Evolutionary conservation across 2,329 filamentous ascomycete species (phyloP), one percentile per base, ranked within the genome.

Genomic region (Trichoderma lentiforme): DNA sequence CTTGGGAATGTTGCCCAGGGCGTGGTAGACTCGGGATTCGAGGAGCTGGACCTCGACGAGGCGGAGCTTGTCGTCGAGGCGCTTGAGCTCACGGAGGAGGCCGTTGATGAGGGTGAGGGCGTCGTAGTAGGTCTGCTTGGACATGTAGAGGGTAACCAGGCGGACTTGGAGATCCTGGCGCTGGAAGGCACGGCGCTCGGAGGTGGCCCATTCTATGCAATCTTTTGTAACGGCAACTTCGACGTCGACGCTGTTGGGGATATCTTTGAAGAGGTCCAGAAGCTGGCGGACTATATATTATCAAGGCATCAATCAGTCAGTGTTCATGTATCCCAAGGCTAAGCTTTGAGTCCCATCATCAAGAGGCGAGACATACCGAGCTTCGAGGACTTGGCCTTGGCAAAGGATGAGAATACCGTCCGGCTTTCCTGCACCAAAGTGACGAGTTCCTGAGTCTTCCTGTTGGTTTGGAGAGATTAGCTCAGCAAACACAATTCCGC

Each of bases 201-300:
- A 93, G 70, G 95, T 93, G 63, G 96, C 96, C 96, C 96, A 99
- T 85, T 98, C 95, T 90, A 99, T 99, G 86, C 94, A 98, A 84
- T 96, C 97, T 84, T 97, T 97, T 79, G 96, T 99, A 78, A 98
- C 94, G 81, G 91, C 86, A 82, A 97, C 94, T 85, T 99, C 96
- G 80, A 92, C 93, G 81, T 99, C 96, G 86, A 92, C 92, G 77
- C 94, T 96, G 84, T 98, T 92, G 79, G 97, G 96, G 78, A 98
- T 98, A 79, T 92, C 89, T 78, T 93, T 90, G 87, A 98, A 96
- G 82, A 98, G 91, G 83, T 99, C 96, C 82, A 99, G 92, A 30
- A 99, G 90, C 84, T 98, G 94, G 77, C 96, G 95, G 77, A 99
- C 96, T 98, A 76, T 74, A 68, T 64, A 68, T 57, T n/a, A 15